phyloP scores from a whole-genome alignment of 495 filamentous ascomycete genomes.

The Penicillium mononematosum region DNA sequence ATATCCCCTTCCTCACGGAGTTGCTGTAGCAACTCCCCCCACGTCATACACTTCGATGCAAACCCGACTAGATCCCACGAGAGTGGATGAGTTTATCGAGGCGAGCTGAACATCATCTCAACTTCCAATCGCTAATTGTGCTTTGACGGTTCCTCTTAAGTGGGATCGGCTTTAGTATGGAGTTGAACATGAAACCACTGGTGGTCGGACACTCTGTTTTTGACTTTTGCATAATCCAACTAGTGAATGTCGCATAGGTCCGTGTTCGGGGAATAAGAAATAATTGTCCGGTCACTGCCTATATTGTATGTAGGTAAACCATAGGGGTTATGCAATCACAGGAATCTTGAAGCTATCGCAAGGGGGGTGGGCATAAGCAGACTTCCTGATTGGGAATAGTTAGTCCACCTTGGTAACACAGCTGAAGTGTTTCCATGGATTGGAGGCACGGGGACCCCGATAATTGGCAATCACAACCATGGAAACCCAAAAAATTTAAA shows the following conservation, averaged over 20 bases:
- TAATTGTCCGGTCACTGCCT: background rate
- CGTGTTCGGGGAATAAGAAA: constrained; percentile 1
- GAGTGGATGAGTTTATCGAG: constrained; percentile 13
- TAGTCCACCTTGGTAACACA: background rate
- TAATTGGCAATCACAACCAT: constrained; percentile 7
- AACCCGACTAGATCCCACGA: constrained; percentile 2
- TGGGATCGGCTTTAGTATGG: constrained; percentile 1
- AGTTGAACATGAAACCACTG: background rate
- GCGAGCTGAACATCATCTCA: constrained; percentile 22
- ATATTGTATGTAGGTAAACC: too few species aligned
- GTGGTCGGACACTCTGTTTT: background rate
- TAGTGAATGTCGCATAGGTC: constrained; percentile 7
- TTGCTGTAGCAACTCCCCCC: constrained; percentile 41
- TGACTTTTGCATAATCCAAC: constrained; percentile 5
- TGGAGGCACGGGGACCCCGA: constrained; percentile 19
- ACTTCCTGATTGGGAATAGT: constrained; percentile 27
- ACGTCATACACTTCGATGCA: constrained; percentile 25
- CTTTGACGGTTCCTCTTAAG: background rate
- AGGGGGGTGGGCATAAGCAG: constrained; percentile 19
- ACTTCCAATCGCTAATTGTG: constrained; percentile 2
- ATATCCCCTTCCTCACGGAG: constrained; percentile 16
- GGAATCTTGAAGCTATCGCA: constrained; percentile 2
- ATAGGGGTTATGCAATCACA: background rate
- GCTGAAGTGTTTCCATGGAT: constrained; percentile 24
- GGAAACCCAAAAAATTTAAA: background rate